These are phyloP conservation scores for Pistacia integerrima DNA, from an alignment of 345 rosid genomes.

Conservation along the genomic window DNA sequence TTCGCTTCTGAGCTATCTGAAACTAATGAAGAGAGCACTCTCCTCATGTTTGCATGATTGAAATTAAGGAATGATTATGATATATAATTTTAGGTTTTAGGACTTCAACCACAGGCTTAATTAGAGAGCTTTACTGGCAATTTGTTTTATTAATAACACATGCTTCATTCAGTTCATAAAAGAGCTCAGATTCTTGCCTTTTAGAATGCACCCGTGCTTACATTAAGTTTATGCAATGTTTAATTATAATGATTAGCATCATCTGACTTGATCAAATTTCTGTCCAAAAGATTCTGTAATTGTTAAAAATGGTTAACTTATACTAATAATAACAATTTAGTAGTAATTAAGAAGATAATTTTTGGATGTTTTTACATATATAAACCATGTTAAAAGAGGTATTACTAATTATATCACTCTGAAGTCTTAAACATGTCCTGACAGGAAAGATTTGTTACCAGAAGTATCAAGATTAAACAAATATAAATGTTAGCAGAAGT, in stretches of 20 bases:
- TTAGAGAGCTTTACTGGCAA: conserved; percentile 1
- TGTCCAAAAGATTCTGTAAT: not conserved
- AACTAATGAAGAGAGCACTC: conserved; percentile 22
- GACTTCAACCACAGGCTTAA: conserved; percentile 17
- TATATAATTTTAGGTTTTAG: conserved; percentile 21
- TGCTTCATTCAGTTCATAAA: conserved; percentile 18
- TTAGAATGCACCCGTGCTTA: conserved; percentile 1
- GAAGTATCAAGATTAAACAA: conserved; percentile 12
- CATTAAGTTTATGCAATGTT: conserved; percentile 1
- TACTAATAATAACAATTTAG: too few relatives aligned
- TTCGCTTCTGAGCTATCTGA: conserved; percentile 23
- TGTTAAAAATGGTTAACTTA: not conserved
- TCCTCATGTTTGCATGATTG: conserved; percentile 65
- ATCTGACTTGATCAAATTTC: not conserved
- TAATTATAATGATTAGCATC: not conserved
- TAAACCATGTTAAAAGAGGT: not conserved
- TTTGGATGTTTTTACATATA: too few relatives aligned
- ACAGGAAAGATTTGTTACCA: conserved; percentile 26
- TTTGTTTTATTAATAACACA: not conserved
- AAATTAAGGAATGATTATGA: conserved; percentile 26
- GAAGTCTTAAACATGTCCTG: conserved; percentile 26
- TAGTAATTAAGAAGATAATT: too few relatives aligned
- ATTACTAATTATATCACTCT: conserved; percentile 21
- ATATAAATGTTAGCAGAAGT: not conserved
- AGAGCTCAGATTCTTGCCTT: conserved; percentile 14